Evolutionary conservation across 1,139 yeast species (phyloP).

Genomic region (Nadsonia starkeyi-henricii): DNA sequence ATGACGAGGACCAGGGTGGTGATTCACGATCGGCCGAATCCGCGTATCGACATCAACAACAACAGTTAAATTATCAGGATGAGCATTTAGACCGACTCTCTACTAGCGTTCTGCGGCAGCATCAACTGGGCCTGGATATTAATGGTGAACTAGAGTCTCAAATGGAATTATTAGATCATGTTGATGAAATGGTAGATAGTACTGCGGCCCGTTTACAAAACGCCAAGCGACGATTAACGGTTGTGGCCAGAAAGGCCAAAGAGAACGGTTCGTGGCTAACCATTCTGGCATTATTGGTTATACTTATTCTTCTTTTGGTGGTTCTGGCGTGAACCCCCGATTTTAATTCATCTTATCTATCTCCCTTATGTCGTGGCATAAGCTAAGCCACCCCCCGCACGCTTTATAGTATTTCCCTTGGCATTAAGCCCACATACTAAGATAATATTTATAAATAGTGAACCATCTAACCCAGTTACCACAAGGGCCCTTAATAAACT

Average conservation of each 20-base stretch:
- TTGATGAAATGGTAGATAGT: constrained; percentile 51
- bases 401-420: no score
- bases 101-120: constrained; percentile 49
- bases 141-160: constrained; percentile 59
- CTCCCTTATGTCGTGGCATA: no score
- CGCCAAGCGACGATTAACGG: constrained; percentile 41
- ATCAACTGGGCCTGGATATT: constrained; percentile 48
- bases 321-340: constrained; percentile 33
- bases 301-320: constrained; percentile 42
- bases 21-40: constrained; percentile 14
- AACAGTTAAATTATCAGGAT: constrained; percentile 48
- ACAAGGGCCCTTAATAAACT: no score
- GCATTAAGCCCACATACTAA: no score
- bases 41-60: constrained; percentile 56
- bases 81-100: constrained; percentile 43
- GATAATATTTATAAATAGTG: no score
- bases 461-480: no score
- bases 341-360: no score
- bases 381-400: no score
- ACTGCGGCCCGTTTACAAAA: constrained; percentile 37
- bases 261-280: constrained; percentile 66
- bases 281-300: constrained; percentile 46
- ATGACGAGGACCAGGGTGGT: constrained; percentile 12
- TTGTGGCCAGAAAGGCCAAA: constrained; percentile 41
- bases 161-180: constrained; percentile 51